Percentiles rank a stretch among this genome's conserved stretches.
phyloP scores from a whole-genome alignment of 495 filamentous ascomycete genomes.

The Clohesyomyces aquaticus region DNA sequence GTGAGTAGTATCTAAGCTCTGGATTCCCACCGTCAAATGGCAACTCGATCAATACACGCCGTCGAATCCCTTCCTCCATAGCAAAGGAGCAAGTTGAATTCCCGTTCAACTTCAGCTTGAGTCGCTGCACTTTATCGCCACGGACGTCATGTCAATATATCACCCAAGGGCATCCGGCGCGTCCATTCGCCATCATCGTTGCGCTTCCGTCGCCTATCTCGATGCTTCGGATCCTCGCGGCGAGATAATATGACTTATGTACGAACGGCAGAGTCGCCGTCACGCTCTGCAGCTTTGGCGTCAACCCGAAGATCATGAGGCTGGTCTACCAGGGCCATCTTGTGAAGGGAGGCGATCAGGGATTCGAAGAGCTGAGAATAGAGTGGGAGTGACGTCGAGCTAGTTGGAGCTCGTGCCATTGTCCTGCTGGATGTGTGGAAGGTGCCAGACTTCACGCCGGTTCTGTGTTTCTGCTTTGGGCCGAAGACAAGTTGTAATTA shows the following conservation, averaged over 20 bases:
- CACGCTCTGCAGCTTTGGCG: constrained; percentile 71
- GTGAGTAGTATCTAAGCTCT: background rate
- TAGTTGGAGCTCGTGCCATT: constrained; percentile 62
- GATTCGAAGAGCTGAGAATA: constrained; percentile 47
- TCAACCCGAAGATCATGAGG: constrained; percentile 66
- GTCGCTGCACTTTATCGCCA: background rate
- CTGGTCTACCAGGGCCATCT: constrained; percentile 71
- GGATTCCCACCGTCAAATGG: no score
- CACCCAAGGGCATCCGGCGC: background rate
- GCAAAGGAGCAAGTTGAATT: no score
- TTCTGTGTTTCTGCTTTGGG: constrained; percentile 58
- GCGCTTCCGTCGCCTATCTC: constrained; percentile 39
- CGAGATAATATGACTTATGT: constrained; percentile 73
- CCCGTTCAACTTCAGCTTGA: no score
- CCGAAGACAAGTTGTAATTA: constrained; percentile 32
- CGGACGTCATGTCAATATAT: background rate
- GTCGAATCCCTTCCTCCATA: no score
- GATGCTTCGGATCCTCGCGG: constrained; percentile 71
- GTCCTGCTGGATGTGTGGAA: constrained; percentile 69
- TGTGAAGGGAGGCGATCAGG: constrained; percentile 58
- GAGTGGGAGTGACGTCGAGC: constrained; percentile 42
- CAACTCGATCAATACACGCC: no score
- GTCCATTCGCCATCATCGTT: background rate
- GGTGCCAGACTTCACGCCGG: constrained; percentile 64
- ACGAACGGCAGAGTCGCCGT: constrained; percentile 75